Percentiles rank a stretch among this genome's conserved stretches.
phyloP scores from a whole-genome alignment of 305 asterid species.

The Andrographis paniculata region DNA sequence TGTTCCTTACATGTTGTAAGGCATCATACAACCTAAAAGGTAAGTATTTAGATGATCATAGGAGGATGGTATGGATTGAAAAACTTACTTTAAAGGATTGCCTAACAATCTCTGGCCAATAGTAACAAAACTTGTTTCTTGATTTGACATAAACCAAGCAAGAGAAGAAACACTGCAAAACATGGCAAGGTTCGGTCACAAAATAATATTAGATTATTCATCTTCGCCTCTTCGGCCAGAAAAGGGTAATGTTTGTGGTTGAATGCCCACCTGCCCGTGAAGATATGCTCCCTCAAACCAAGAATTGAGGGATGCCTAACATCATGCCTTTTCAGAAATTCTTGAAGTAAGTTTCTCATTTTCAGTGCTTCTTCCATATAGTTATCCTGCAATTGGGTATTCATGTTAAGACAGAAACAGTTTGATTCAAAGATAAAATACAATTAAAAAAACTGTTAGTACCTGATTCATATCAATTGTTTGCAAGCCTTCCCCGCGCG shows the following conservation, averaged over 20 bases:
- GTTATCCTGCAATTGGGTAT: slow-evolving; percentile 50
- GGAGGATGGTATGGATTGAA: slow-evolving; percentile 9
- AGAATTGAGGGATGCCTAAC: slow-evolving; percentile 76
- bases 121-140: slow-evolving; percentile 96
- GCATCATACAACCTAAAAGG: background rate
- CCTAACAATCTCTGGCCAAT: slow-evolving; percentile 95
- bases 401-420: slow-evolving; percentile 17
- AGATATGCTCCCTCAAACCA: slow-evolving; percentile 87
- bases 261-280: slow-evolving; percentile 68
- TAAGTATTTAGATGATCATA: no score
- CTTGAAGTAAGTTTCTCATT: slow-evolving; percentile 88
- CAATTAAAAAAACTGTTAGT: slow-evolving; percentile 1
- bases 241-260: slow-evolving; percentile 13
- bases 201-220: no score
- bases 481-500: slow-evolving; percentile 98
- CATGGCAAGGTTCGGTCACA: no score
- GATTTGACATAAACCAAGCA: slow-evolving; percentile 99
- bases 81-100: slow-evolving; percentile 69
- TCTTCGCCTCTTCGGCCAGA: slow-evolving; percentile 7
- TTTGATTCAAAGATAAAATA: slow-evolving; percentile 9
- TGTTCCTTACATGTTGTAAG: no score
- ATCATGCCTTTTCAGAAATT: slow-evolving; percentile 65
- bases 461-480: slow-evolving; percentile 97
- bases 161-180: slow-evolving; percentile 99
- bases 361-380: slow-evolving; percentile 95